phyloP scores from a whole-genome alignment of 805 yeast genomes.

The Candida takata region DNA sequence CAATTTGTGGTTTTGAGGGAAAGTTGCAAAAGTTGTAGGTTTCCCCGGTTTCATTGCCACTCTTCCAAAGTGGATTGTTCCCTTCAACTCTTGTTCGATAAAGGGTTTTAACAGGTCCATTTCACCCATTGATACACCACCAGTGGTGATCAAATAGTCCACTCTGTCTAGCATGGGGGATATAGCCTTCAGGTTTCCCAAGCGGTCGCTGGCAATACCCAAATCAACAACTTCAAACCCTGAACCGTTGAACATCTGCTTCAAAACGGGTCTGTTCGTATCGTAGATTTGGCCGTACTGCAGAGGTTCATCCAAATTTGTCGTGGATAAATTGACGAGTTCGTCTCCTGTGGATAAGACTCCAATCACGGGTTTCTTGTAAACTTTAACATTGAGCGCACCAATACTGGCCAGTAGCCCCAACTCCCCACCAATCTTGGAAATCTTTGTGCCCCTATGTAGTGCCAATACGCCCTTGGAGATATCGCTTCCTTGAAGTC shows the following conservation, averaged over 20 bases:
- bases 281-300: slow-evolving; percentile 42
- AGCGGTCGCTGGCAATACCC: slow-evolving; percentile 42
- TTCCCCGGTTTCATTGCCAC: slow-evolving; percentile 57
- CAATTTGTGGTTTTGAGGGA: slow-evolving; percentile 13
- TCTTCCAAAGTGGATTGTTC: slow-evolving; percentile 45
- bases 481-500: slow-evolving; percentile 43
- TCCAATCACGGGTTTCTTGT: slow-evolving; percentile 36
- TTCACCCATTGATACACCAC: slow-evolving; percentile 59
- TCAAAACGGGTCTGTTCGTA: slow-evolving; percentile 41
- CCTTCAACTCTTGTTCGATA: slow-evolving; percentile 34
- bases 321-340: slow-evolving; percentile 28
- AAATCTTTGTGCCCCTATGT: slow-evolving; percentile 29
- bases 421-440: slow-evolving; percentile 41
- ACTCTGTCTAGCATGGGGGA: slow-evolving; percentile 20
- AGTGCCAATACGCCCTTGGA: slow-evolving; percentile 32
- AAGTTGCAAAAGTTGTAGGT: slow-evolving; percentile 50
- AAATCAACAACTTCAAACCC: slow-evolving; percentile 38
- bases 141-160: slow-evolving; percentile 44
- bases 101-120: slow-evolving; percentile 43
- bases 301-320: slow-evolving; percentile 2
- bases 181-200: slow-evolving; percentile 23
- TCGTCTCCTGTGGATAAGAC: slow-evolving; percentile 49
- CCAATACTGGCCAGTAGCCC: slow-evolving; percentile 46
- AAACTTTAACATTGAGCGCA: slow-evolving; percentile 30
- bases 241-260: slow-evolving; percentile 28